Conservation (phyloP, 306 rosid species). For the Inga laurina region DNA sequence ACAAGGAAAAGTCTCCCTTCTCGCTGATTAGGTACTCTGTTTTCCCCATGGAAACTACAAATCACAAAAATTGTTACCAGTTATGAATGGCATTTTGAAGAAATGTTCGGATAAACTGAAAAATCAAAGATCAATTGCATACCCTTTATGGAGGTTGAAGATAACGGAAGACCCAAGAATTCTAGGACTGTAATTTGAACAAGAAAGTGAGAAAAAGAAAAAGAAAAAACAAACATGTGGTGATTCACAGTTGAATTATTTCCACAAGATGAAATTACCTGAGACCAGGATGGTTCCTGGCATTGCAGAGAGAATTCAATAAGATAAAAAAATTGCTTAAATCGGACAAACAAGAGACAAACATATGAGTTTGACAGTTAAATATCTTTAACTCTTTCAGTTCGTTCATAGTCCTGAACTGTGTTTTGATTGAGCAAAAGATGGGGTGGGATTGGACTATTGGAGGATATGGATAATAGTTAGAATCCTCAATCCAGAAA, state of each 20-base stretch:
- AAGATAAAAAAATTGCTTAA: not conserved
- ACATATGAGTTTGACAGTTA: slow-evolving; percentile 9
- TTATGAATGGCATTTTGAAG: slow-evolving; percentile 19
- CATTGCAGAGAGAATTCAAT: slow-evolving; percentile 50
- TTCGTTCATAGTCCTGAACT: not conserved
- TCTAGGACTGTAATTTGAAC: slow-evolving; percentile 57
- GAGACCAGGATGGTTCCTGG: slow-evolving; percentile 91
- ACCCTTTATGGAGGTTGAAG: slow-evolving; percentile 74
- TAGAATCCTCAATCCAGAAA: not conserved
- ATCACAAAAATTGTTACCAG: slow-evolving; percentile 8
- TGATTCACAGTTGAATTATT: slow-evolving; percentile 19
- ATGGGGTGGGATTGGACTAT: slow-evolving; percentile 21
- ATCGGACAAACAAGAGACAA: slow-evolving; percentile 1
- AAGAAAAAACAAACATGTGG: not conserved
- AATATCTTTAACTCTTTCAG: not conserved
- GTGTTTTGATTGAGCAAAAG: slow-evolving; percentile 1
- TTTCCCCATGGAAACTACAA: slow-evolving; percentile 89
- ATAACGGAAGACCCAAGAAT: slow-evolving; percentile 63
- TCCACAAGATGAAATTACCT: slow-evolving; percentile 49
- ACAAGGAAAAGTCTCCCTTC: slow-evolving; percentile 81
- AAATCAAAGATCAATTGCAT: slow-evolving; percentile 25
- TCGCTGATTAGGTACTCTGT: slow-evolving; percentile 62
- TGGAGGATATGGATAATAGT: slow-evolving; percentile 4
- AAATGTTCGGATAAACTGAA: not conserved
- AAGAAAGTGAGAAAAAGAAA: slow-evolving; percentile 1